Evolutionary conservation across 306 rosid genomes (phyloP), one percentile per base, ranked within the genome.

Genomic region (Sesbania bispinosa): DNA sequence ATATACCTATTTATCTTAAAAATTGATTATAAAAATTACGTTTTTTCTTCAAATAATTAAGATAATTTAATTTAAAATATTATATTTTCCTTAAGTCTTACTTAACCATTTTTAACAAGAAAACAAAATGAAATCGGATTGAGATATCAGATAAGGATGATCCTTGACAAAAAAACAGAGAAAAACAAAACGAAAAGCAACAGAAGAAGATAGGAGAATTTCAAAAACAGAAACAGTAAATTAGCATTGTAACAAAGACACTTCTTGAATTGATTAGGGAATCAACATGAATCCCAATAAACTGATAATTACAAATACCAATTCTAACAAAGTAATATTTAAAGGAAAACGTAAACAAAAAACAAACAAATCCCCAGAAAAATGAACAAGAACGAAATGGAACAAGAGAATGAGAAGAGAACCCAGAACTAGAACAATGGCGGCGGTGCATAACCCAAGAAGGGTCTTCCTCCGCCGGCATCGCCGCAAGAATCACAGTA

Each of bases 401-500:
- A 64, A 18, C 21, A 53, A 38, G 47, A 27, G 6, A 39, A 21
- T 19, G 27, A 2, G 7, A 4, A 61, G 4, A 57, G 10, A 6
- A 3, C 2, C n/a, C 11, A n/a, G 47, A 26, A 46, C 73, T 81
- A 79, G 60, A 46, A 71, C 1, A 71, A 38, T 10, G 87, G 85
- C 5, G 85, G 71, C 29, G 89, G 83, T 0, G 87, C 84, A 6
- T 69, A 70, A 53, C 77, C 79, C 58, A 84, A 59, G 79, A 87
- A 82, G 23, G 92, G 92, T 11, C 83, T 67, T 61, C 87, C 63
- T 6, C 57, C 67, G 2, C 50, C 52, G 8, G 2, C 43, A 4
- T 26, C 48, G 0, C 85, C 89, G 39, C 86, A 81, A 0, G 83
- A 83, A 16, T 85, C 89, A 42, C 91, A 85, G 73, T 48, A 38